Evolutionary conservation across 2,329 filamentous ascomycete species (phyloP).

Genomic region (Diaporthe ilicicola): DNA sequence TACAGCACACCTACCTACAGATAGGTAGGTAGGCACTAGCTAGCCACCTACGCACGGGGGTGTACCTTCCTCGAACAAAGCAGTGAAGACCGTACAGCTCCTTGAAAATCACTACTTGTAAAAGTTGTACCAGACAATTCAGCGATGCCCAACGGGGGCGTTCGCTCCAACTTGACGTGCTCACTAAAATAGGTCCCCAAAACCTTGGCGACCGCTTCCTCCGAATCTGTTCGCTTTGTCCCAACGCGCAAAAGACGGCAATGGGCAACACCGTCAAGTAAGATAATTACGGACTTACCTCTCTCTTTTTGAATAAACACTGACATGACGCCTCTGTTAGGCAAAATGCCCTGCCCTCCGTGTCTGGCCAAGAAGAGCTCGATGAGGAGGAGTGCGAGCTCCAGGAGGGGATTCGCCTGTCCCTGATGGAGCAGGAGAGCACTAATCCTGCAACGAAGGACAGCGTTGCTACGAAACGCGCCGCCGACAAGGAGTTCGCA

Average conservation of each 20-base stretch:
- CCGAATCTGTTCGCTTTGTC: too few species aligned
- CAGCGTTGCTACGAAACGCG: not conserved
- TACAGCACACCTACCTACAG: not conserved
- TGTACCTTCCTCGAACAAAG: slow-evolving; percentile 7
- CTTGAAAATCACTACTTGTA: not conserved
- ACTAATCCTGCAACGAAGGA: not conserved
- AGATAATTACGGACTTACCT: not conserved
- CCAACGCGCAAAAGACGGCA: too few species aligned
- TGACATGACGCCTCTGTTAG: not conserved
- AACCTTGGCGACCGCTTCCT: not conserved
- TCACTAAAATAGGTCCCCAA: not conserved
- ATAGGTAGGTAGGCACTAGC: too few species aligned
- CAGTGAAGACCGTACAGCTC: not conserved
- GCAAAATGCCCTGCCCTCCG: not conserved
- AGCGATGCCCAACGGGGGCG: not conserved
- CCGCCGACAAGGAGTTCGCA: not conserved
- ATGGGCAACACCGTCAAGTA: not conserved
- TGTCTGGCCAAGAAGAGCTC: not conserved
- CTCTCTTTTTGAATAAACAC: not conserved
- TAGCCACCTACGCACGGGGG: too few species aligned
- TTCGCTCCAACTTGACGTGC: not conserved
- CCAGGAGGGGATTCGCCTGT: slow-evolving; percentile 24
- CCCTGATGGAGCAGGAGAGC: slow-evolving; percentile 6
- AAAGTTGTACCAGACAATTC: not conserved
- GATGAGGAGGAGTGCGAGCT: slow-evolving; percentile 13